Conservation (phyloP, 2,329 filamentous ascomycete species). For the Thelonectria blattea region DNA sequence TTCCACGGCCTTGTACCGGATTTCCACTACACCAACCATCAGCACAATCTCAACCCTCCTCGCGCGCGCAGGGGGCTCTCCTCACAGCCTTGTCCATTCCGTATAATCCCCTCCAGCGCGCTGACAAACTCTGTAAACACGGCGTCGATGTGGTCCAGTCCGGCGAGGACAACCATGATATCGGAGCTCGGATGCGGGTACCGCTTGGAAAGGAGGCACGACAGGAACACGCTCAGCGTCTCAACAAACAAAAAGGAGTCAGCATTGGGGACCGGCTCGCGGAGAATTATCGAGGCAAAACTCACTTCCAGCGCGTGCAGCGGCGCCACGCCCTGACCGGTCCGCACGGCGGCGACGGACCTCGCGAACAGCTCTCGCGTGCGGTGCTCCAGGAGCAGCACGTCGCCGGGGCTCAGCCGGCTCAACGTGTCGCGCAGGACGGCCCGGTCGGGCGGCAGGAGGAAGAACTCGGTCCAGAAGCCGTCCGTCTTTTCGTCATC, state of each 20-base stretch:
- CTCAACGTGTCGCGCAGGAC: constrained; percentile 73
- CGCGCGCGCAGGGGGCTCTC: not conserved
- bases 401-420: constrained; percentile 73
- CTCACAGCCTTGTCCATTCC: constrained; percentile 74
- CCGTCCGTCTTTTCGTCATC: constrained; percentile 78
- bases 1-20: constrained; percentile 80
- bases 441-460: constrained; percentile 78
- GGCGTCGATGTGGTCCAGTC: constrained; percentile 84
- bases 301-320: constrained; percentile 86
- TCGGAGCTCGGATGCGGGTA: constrained; percentile 96
- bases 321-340: constrained; percentile 65
- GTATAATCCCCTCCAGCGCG: constrained; percentile 81
- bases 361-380: constrained; percentile 79
- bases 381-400: constrained; percentile 78
- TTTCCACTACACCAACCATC: constrained; percentile 63
- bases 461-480: constrained; percentile 96
- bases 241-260: constrained; percentile 46
- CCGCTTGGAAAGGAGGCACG: constrained; percentile 81
- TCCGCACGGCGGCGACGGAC: constrained; percentile 73
- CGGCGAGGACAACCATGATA: constrained; percentile 87
- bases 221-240: constrained; percentile 90
- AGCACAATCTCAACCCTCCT: not conserved
- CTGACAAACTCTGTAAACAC: constrained; percentile 89
- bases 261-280: constrained; percentile 41
- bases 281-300: constrained; percentile 36